Conservation (phyloP, 805 yeast species). For the Yamadazyma endophytica region DNA sequence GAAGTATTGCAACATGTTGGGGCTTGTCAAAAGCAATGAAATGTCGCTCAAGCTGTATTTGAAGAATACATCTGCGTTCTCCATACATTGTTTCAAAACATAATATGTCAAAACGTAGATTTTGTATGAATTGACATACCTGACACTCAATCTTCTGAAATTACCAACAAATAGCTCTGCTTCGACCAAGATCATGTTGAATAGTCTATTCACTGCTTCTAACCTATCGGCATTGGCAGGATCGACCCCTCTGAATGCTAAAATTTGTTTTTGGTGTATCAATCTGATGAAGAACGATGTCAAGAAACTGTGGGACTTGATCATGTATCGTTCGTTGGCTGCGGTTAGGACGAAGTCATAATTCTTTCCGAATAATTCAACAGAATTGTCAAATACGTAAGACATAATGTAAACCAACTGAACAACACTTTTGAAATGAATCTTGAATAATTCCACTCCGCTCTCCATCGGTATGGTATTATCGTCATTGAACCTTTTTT, state of each 20-base stretch:
- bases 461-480: conserved; percentile 30
- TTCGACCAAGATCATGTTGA: conserved; percentile 28
- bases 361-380: conserved; percentile 36
- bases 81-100: conserved; percentile 38
- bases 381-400: conserved; percentile 39
- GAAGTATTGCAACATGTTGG: conserved; percentile 36
- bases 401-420: conserved; percentile 41
- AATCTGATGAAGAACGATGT: conserved; percentile 37
- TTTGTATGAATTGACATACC: conserved; percentile 37
- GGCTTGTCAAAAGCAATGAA: conserved; percentile 29
- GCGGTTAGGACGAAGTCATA: conserved; percentile 36
- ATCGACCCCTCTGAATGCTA: conserved; percentile 17
- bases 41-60: conserved; percentile 23
- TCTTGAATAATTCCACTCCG: conserved; percentile 39
- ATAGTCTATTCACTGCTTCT: conserved; percentile 28
- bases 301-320: conserved; percentile 36
- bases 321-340: conserved; percentile 34
- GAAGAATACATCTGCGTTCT: conserved; percentile 33
- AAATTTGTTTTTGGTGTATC: conserved; percentile 31
- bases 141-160: conserved; percentile 32
- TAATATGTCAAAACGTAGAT: conserved; percentile 38
- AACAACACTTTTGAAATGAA: conserved; percentile 36
- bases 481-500: conserved; percentile 24
- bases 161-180: conserved; percentile 42
- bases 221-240: conserved; percentile 18